Evolutionary conservation across 805 yeast genomes (phyloP).

Genomic region (Scheffersomyces coipomensis): DNA sequence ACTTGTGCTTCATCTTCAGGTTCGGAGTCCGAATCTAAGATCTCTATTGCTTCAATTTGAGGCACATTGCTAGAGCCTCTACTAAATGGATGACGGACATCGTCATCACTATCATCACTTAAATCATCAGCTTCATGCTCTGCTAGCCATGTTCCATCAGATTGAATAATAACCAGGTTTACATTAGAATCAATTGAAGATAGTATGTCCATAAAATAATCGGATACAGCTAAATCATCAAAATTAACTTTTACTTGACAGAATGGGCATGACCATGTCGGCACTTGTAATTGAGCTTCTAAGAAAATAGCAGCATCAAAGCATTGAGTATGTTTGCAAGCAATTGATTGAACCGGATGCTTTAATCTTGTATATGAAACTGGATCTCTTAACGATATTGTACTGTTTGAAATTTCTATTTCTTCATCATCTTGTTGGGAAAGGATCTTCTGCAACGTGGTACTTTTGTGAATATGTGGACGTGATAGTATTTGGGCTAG

Average conservation of each 20-base stretch:
- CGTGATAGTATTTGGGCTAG: slow-evolving; percentile 23
- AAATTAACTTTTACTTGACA: slow-evolving; percentile 57
- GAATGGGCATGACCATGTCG: slow-evolving; percentile 88
- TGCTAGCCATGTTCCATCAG: slow-evolving; percentile 72
- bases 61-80: not conserved
- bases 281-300: slow-evolving; percentile 71
- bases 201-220: slow-evolving; percentile 66
- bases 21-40: not conserved
- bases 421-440: slow-evolving; percentile 53
- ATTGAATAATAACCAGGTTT: slow-evolving; percentile 63
- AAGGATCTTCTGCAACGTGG: slow-evolving; percentile 50
- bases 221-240: slow-evolving; percentile 68
- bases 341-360: slow-evolving; percentile 66
- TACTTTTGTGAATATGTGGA: slow-evolving; percentile 51
- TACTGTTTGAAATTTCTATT: slow-evolving; percentile 62
- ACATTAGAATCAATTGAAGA: slow-evolving; percentile 45
- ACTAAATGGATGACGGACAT: slow-evolving; percentile 7
- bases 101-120: slow-evolving; percentile 51
- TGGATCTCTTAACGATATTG: slow-evolving; percentile 75
- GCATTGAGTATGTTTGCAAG: slow-evolving; percentile 82
- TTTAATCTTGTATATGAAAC: slow-evolving; percentile 68
- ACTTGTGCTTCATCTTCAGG: not conserved
- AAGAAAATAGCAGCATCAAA: slow-evolving; percentile 79
- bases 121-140: slow-evolving; percentile 41
- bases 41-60: not conserved